Percentiles rank a stretch among this genome's conserved stretches.
These are phyloP conservation scores for Curvularia hawaiiensis DNA, from an alignment of 2,329 filamentous ascomycete genomes.

Conservation along the genomic window DNA sequence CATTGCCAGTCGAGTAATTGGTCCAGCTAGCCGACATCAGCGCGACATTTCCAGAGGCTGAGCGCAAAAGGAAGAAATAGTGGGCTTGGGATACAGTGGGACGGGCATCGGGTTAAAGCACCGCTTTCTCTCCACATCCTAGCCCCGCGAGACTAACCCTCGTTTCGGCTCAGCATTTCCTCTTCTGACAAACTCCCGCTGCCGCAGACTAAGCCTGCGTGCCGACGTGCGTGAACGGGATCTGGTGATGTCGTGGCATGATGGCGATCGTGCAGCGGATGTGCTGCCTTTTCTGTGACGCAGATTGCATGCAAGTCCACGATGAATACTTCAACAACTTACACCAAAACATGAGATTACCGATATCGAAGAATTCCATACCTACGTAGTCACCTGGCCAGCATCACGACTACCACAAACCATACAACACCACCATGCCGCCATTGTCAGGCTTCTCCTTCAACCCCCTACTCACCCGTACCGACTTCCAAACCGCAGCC, in stretches of 20 bases:
- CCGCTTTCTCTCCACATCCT: slow-evolving; percentile 24
- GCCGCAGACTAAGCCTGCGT: background rate
- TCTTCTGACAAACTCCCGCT: background rate
- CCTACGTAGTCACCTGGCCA: background rate
- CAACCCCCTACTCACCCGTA: slow-evolving; percentile 31
- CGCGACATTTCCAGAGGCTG: slow-evolving; percentile 25
- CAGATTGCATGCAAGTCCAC: background rate
- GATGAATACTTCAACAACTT: background rate
- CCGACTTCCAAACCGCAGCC: slow-evolving; percentile 34
- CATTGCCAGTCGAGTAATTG: slow-evolving; percentile 38
- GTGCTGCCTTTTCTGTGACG: background rate
- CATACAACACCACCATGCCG: slow-evolving; percentile 27
- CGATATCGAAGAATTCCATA: background rate
- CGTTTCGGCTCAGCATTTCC: slow-evolving; percentile 21
- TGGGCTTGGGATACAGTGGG: slow-evolving; percentile 24
- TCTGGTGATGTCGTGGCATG: background rate
- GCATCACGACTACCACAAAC: background rate
- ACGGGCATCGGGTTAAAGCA: slow-evolving; percentile 37
- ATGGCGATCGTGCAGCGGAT: background rate
- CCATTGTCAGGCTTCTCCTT: slow-evolving; percentile 36
- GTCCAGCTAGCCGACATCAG: slow-evolving; percentile 42
- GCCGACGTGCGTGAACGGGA: background rate
- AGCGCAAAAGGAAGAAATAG: slow-evolving; percentile 24
- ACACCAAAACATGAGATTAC: background rate
- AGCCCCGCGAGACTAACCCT: slow-evolving; percentile 29